phyloP scores from a whole-genome alignment of 306 rosid genomes.

The Gynostemma pentaphyllum region DNA sequence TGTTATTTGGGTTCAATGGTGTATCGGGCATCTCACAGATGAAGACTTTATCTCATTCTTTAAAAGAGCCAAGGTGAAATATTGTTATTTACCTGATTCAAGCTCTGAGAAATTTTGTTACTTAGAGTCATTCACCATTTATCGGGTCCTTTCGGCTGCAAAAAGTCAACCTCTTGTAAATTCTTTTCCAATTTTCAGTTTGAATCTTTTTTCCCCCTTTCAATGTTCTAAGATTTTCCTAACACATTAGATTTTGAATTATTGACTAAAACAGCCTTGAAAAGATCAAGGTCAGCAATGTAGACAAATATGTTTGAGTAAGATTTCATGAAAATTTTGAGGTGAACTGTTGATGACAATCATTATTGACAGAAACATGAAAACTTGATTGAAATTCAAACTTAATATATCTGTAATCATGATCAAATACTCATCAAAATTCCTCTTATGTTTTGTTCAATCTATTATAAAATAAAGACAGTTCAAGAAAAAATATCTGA shows the following conservation, averaged over 20 bases:
- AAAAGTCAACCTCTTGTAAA: neutral
- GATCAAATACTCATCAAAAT: no score
- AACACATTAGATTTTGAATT: neutral
- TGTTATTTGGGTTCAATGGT: conserved; percentile 96
- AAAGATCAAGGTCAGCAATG: neutral
- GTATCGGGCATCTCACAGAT: conserved; percentile 96
- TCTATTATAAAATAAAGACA: no score
- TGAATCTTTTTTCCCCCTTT: neutral
- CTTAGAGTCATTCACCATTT: neutral
- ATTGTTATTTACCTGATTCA: neutral
- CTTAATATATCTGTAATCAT: neutral
- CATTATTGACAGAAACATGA: neutral
- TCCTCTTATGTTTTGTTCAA: no score
- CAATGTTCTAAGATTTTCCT: neutral
- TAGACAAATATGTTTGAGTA: neutral
- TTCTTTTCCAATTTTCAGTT: neutral
- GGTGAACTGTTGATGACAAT: neutral
- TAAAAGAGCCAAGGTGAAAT: conserved; percentile 67
- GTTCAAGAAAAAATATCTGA: neutral
- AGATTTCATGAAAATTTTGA: neutral
- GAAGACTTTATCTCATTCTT: conserved; percentile 85
- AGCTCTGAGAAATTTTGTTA: neutral
- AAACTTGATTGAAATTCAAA: neutral
- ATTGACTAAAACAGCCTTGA: neutral
- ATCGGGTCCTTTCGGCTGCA: neutral